Evolutionary conservation across 805 yeast genomes (phyloP), one percentile per base, ranked within the genome.

Genomic region (Wickerhamiella lipophila): DNA sequence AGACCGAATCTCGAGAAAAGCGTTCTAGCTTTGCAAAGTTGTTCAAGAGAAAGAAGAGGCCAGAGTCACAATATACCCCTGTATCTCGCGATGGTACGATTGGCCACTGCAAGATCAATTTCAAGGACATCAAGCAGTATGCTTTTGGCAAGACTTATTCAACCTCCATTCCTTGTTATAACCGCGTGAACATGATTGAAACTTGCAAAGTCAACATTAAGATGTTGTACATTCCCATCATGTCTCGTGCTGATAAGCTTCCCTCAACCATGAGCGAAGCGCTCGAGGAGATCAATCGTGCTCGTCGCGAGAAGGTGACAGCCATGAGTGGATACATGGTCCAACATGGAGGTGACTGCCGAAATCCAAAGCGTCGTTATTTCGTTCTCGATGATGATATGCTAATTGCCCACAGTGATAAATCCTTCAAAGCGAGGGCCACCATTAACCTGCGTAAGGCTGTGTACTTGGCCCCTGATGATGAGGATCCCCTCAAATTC

Each of bases 321-420:
- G 49, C 42, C 32, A 50, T 58, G 81, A 46, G 82, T 60, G 96
- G 96, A 0, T 79, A 69, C 58, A 67, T 89, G 66, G 77, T 78
- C 57, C 97, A 88, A 65, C 85, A 81, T 59, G 97, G 97, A 16
- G 96, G 96, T 8, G 97, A 88, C 66, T 75, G 92, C 56, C 75
- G 72, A 13, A 68, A 71, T 25, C 77, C 88, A 78, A 76, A 83
- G 56, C 75, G 82, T 55, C 72, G 96, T 50, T 84, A 65, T 65
- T 86, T 81, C 67, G 79, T 75, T 54, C 68, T 88, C n/a, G 68
- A 74, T 42, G 94, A 89, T 0, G 73, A 78, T 7, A 76, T 78
- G 30, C 67, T 88, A 55, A 70, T 79, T 48, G 95, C 95, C 0
- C 84, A 81, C 60, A 80, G 83, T 55, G 92, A 81, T 54, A 68